Percentiles rank a stretch among this genome's conserved stretches.
Conservation (phyloP, 192 early-diverging fungal species). For the Chytriomyces confervae region DNA sequence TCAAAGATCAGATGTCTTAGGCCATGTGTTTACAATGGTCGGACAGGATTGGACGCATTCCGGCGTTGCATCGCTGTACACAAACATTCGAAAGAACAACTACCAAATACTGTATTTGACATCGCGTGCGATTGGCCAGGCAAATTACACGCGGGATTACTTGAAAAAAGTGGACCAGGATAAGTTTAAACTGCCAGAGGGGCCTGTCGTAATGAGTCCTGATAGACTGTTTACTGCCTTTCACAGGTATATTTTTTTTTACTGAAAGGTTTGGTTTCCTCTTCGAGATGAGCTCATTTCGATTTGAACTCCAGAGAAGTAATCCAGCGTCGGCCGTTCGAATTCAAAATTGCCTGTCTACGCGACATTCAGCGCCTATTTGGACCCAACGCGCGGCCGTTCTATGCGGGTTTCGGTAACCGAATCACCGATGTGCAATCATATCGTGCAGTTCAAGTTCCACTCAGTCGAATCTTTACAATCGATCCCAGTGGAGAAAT, state of each 20-base stretch:
- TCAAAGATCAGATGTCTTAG: slow-evolving; percentile 82
- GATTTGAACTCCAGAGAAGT: slow-evolving; percentile 68
- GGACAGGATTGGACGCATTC: slow-evolving; percentile 98
- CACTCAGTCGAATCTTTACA: slow-evolving; percentile 92
- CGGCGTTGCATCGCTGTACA: slow-evolving; percentile 95
- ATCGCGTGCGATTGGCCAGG: slow-evolving; percentile 93
- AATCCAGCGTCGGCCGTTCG: slow-evolving; percentile 91
- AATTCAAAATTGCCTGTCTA: slow-evolving; percentile 96
- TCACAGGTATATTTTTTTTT: slow-evolving; percentile 59
- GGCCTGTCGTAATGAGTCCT: slow-evolving; percentile 94
- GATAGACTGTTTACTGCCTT: slow-evolving; percentile 91
- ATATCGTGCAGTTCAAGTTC: slow-evolving; percentile 92
- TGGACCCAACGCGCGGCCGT: slow-evolving; percentile 75
- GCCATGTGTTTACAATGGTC: slow-evolving; percentile 96
- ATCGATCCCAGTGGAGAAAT: slow-evolving; percentile 92
- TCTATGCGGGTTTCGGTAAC: slow-evolving; percentile 97
- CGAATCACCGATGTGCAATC: slow-evolving; percentile 95
- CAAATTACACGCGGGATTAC: slow-evolving; percentile 90
- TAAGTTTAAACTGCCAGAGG: slow-evolving; percentile 86
- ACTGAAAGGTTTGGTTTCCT: too few species aligned
- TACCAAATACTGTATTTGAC: slow-evolving; percentile 96
- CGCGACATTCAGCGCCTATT: slow-evolving; percentile 89
- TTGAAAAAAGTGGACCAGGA: slow-evolving; percentile 88
- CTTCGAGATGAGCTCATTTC: too few species aligned
- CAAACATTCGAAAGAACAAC: slow-evolving; percentile 91